These are phyloP conservation scores for Cytospora chrysosperma DNA, from an alignment of 2,329 filamentous ascomycete genomes.

Conservation along the genomic window DNA sequence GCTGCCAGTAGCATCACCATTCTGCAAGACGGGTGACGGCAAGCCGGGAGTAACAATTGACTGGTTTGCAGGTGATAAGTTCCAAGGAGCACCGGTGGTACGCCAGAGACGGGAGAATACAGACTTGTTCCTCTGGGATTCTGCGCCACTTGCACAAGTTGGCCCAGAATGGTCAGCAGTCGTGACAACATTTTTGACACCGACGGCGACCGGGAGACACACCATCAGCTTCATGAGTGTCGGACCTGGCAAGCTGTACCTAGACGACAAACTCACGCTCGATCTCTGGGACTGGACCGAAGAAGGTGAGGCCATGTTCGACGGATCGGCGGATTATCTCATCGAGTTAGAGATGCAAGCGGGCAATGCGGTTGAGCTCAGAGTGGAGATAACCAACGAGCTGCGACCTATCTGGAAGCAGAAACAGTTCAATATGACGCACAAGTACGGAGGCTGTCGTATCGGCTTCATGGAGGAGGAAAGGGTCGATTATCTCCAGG, in stretches of 20 bases:
- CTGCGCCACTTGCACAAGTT: constrained; percentile 58
- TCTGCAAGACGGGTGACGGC: constrained; percentile 55
- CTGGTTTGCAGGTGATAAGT: constrained; percentile 64
- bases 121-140: constrained; percentile 70
- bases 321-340: constrained; percentile 63
- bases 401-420: constrained; percentile 61
- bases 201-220: constrained; percentile 59
- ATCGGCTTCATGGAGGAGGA: constrained; percentile 70
- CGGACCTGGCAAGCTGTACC: constrained; percentile 60
- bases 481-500: constrained; percentile 59
- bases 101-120: constrained; percentile 61
- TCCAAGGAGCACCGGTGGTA: constrained; percentile 56
- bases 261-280: constrained; percentile 59
- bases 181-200: constrained; percentile 59
- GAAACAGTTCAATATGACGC: constrained; percentile 54
- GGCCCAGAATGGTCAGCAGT: constrained; percentile 64
- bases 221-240: constrained; percentile 68
- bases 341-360: constrained; percentile 60
- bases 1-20: constrained; percentile 61
- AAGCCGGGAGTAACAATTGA: constrained; percentile 62
- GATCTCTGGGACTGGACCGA: constrained; percentile 70
- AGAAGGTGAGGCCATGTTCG: constrained; percentile 70
- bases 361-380: constrained; percentile 58
- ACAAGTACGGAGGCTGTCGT: constrained; percentile 69
- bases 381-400: constrained; percentile 66